A percentile compares a stretch with the other conserved stretches of the same genome.
These are phyloP conservation scores for Naganishia onofrii DNA, from an alignment of 768 basidiomycete genomes.

Conservation along the genomic window DNA sequence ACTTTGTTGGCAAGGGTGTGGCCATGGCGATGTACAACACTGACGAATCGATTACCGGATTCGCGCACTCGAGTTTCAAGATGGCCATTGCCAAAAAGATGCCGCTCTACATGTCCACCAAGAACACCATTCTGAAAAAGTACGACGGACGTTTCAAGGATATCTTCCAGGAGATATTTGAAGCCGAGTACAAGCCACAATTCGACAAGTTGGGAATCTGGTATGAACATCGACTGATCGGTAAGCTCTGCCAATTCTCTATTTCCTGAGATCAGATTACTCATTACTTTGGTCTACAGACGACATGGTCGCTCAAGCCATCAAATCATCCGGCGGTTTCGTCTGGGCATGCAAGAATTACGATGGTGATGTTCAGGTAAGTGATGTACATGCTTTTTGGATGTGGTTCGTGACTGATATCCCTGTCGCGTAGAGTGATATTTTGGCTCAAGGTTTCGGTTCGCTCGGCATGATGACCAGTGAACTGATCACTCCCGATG, in stretches of 20 bases:
- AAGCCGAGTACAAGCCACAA: slow-evolving; percentile 55
- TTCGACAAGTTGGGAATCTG: slow-evolving; percentile 54
- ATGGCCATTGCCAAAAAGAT: slow-evolving; percentile 69
- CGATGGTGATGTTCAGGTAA: slow-evolving; percentile 71
- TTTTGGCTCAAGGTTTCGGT: slow-evolving; percentile 96
- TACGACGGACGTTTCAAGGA: slow-evolving; percentile 99
- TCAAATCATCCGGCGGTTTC: slow-evolving; percentile 95
- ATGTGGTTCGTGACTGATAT: neutral
- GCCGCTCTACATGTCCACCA: slow-evolving; percentile 83
- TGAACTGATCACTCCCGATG: slow-evolving; percentile 92
- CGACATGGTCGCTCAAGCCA: slow-evolving; percentile 90
- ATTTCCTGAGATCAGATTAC: neutral
- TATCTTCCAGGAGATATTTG: slow-evolving; percentile 96
- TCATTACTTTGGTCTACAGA: slow-evolving; percentile 34
- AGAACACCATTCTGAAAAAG: slow-evolving; percentile 68
- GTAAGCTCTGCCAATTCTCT: slow-evolving; percentile 34
- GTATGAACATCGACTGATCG: slow-evolving; percentile 72
- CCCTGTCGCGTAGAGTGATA: slow-evolving; percentile 67
- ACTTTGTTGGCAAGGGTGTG: slow-evolving; percentile 88
- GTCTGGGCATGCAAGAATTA: slow-evolving; percentile 69
- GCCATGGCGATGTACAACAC: slow-evolving; percentile 99
- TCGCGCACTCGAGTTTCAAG: slow-evolving; percentile 97
- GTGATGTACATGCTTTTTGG: slow-evolving; percentile 24
- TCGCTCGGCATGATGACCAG: slow-evolving; percentile 97
- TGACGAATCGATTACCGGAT: slow-evolving; percentile 91